phyloP scores from a whole-genome alignment of 1,139 yeast genomes.

The Pichia sp. region DNA sequence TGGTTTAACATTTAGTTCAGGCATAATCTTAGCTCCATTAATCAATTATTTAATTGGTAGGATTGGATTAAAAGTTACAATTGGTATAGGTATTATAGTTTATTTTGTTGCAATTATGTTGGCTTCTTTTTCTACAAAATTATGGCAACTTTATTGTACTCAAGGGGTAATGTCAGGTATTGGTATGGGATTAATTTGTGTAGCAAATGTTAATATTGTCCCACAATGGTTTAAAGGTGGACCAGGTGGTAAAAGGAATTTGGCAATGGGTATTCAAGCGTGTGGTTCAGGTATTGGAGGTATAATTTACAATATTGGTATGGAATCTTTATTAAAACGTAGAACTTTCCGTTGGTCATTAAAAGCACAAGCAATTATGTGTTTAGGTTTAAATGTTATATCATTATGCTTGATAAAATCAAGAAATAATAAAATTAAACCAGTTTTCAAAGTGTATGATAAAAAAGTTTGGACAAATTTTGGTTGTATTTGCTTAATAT shows the following conservation, averaged over 20 bases:
- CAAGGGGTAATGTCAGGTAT: conserved; percentile 58
- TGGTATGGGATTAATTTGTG: conserved; percentile 43
- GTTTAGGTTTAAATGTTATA: conserved; percentile 37
- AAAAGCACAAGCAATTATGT: conserved; percentile 44
- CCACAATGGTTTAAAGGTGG: conserved; percentile 54
- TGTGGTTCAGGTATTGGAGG: conserved; percentile 68
- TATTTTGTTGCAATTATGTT: conserved; percentile 47
- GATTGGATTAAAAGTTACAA: conserved; percentile 36
- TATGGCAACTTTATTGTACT: conserved; percentile 46
- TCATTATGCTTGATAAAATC: conserved; percentile 25
- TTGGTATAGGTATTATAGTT: conserved; percentile 36
- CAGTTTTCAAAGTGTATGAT: conserved; percentile 36
- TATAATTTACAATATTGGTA: conserved; percentile 43
- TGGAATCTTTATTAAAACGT: conserved; percentile 42
- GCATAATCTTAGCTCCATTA: conserved; percentile 41
- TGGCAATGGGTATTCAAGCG: conserved; percentile 56
- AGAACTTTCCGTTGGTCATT: conserved; percentile 56
- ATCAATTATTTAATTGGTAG: conserved; percentile 38
- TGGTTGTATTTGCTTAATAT: conserved; percentile 31
- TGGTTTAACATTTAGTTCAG: conserved; percentile 45
- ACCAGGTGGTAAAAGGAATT: conserved; percentile 41
- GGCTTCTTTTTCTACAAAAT: conserved; percentile 45
- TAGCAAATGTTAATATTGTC: conserved; percentile 47
- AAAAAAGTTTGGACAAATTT: conserved; percentile 27
- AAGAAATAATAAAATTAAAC: conserved; percentile 29